Percentiles rank a stretch among this genome's conserved stretches.
phyloP scores from a whole-genome alignment of 2,329 filamentous ascomycete genomes.

The Arthrobotrys musiformis region DNA sequence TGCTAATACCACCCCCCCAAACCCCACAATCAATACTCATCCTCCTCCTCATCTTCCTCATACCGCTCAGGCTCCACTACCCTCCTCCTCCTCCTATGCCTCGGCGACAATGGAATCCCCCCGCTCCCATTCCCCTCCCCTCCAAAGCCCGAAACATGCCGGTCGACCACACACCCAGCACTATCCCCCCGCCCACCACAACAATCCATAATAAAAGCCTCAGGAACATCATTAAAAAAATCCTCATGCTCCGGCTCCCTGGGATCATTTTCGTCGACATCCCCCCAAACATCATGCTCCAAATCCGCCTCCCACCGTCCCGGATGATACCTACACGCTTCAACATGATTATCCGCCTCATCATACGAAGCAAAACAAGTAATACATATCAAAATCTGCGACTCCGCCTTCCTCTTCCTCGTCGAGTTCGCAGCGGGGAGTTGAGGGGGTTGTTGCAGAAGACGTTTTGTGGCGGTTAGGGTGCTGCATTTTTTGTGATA shows the following conservation, averaged over 20 bases:
- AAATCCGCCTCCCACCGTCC: slow-evolving; percentile 20
- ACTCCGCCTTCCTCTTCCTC: slow-evolving; percentile 13
- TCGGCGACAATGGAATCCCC: too few species aligned
- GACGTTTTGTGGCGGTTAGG: neutral
- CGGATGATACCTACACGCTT: slow-evolving; percentile 8
- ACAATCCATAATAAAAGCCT: slow-evolving; percentile 25
- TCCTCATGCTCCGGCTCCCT: slow-evolving; percentile 22
- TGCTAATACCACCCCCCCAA: too few species aligned
- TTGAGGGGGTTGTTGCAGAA: neutral
- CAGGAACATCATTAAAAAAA: slow-evolving; percentile 27
- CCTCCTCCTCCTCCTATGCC: too few species aligned
- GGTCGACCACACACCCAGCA: neutral
- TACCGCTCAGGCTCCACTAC: too few species aligned
- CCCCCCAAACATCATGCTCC: slow-evolving; percentile 13
- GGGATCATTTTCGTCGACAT: neutral
- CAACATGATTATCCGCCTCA: slow-evolving; percentile 28
- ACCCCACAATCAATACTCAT: too few species aligned
- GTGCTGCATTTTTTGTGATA: neutral
- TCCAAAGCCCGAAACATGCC: slow-evolving; percentile 8
- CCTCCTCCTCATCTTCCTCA: too few species aligned
- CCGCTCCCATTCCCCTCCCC: too few species aligned
- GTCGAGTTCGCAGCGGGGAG: neutral
- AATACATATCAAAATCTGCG: slow-evolving; percentile 13
- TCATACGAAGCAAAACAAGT: slow-evolving; percentile 2
- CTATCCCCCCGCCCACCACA: slow-evolving; percentile 28